Conservation (phyloP, 306 rosid genomes). For the Prosopis cineraria region DNA sequence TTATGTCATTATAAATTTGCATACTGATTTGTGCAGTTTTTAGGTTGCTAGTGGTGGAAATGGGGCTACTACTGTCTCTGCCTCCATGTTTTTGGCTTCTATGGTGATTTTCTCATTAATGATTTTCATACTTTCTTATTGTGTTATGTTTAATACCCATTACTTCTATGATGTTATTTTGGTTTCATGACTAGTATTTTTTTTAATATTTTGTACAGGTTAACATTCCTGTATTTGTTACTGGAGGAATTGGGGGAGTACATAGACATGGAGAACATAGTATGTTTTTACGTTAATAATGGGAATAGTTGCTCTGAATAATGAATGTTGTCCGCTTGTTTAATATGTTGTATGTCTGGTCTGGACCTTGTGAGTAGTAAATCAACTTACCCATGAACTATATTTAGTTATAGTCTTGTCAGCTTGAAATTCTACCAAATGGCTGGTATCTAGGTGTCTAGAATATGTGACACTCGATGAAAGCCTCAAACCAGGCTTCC, state of each 20-base stretch:
- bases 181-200: neutral
- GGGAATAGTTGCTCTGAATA: conserved; percentile 21
- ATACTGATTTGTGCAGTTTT: conserved; percentile 23
- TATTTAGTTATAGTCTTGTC: neutral
- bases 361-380: neutral
- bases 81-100: conserved; percentile 84
- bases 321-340: conserved; percentile 13
- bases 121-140: conserved; percentile 13
- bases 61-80: conserved; percentile 96
- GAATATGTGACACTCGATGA: neutral
- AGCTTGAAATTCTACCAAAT: neutral
- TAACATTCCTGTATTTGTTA: conserved; percentile 80
- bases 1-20: conserved; percentile 24
- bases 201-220: conserved; percentile 48
- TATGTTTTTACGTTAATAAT: conserved; percentile 45
- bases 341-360: neutral
- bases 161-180: conserved; percentile 13
- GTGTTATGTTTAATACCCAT: conserved; percentile 3
- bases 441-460: neutral
- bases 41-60: conserved; percentile 82
- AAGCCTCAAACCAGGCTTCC: neutral
- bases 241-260: conserved; percentile 97
- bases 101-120: conserved; percentile 48
- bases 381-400: neutral
- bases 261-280: conserved; percentile 85